These are phyloP conservation scores for Vigna hirtella DNA, from an alignment of 306 rosid genomes.

Conservation along the genomic window DNA sequence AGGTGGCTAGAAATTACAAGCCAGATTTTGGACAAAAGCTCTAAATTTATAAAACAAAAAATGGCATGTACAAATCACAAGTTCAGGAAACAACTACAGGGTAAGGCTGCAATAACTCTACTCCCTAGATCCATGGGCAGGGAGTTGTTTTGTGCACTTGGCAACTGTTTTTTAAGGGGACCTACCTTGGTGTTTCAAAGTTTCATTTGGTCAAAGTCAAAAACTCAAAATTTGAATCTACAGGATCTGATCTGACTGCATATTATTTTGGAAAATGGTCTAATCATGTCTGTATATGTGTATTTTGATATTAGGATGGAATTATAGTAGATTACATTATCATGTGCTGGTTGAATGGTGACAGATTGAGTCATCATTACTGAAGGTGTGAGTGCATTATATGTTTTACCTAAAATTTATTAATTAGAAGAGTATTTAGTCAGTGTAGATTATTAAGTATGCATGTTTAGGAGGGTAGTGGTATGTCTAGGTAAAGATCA, in stretches of 20 bases:
- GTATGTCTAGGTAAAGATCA: too few species aligned
- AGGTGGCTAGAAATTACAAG: conserved; percentile 7
- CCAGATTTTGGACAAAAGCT: background rate
- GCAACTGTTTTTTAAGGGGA: background rate
- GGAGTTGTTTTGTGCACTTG: background rate
- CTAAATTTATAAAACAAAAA: background rate
- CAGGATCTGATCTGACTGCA: background rate
- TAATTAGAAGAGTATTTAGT: too few species aligned
- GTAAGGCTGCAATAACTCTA: background rate
- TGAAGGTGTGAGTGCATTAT: too few species aligned
- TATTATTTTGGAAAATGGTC: conserved; percentile 3
- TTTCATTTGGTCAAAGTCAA: conserved; percentile 24
- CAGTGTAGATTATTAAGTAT: too few species aligned
- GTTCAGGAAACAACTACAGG: background rate
- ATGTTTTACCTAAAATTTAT: too few species aligned
- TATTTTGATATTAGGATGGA: too few species aligned
- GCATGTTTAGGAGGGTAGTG: too few species aligned
- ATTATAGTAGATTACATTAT: too few species aligned
- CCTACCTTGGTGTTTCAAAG: conserved; percentile 18
- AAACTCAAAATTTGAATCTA: conserved; percentile 7
- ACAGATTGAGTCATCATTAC: too few species aligned
- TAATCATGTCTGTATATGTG: too few species aligned
- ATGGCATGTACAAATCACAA: background rate
- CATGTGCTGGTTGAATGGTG: too few species aligned
- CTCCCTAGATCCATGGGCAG: background rate